Evolutionary conservation across 306 rosid species (phyloP).

Genomic region (Fragaria vesca): DNA sequence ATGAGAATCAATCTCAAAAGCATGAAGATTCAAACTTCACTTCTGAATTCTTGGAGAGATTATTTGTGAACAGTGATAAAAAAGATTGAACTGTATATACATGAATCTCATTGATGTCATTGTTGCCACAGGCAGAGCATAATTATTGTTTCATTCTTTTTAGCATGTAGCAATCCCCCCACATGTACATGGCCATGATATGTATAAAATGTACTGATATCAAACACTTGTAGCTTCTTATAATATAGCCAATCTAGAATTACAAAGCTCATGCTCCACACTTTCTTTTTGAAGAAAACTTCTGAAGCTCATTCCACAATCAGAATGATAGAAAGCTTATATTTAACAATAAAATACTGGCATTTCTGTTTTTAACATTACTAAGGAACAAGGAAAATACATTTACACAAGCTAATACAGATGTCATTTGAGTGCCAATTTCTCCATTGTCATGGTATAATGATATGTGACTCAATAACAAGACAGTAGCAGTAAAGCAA

Average conservation of each 20-base stretch:
- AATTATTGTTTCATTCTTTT: background rate
- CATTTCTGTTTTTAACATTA: conserved; percentile 9
- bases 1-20: background rate
- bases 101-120: background rate
- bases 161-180: background rate
- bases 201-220: background rate
- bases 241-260: background rate
- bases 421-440: conserved; percentile 29
- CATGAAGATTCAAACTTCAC: background rate
- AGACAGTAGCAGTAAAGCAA: conserved; percentile 17
- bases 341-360: conserved; percentile 1
- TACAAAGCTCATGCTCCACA: background rate
- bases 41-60: background rate
- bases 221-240: background rate
- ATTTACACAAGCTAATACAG: conserved; percentile 40
- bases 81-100: background rate
- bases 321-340: background rate
- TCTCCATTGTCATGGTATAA: conserved; percentile 21
- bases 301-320: background rate
- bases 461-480: conserved; percentile 28
- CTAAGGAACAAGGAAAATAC: conserved; percentile 28
- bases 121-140: background rate
- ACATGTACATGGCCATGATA: background rate
- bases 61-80: background rate
- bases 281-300: background rate